Evolutionary conservation across 1,284 basidiomycete genomes (phyloP).

Genomic region (Sporisorium iseilematis-ciliati): DNA sequence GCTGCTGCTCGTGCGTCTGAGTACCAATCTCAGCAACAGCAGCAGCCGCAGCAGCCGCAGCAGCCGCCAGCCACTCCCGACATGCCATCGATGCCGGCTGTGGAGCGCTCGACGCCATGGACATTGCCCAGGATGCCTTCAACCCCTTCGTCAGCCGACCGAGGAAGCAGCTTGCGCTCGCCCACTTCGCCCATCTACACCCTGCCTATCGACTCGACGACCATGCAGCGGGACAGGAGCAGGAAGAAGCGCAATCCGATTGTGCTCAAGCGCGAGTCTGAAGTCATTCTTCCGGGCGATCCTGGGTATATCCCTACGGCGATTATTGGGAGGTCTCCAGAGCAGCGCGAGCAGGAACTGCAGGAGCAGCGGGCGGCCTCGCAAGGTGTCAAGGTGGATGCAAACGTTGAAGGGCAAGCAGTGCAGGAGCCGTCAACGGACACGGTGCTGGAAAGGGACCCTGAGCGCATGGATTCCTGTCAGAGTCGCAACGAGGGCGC

Average conservation of each 20-base stretch:
- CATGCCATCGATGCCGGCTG: slow-evolving; percentile 12
- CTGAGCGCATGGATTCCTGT: slow-evolving; percentile 15
- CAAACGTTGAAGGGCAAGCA: not conserved
- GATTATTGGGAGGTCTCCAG: slow-evolving; percentile 22
- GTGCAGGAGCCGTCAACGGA: slow-evolving; percentile 10
- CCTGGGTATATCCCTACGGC: slow-evolving; percentile 26
- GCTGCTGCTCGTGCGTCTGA: slow-evolving; percentile 15
- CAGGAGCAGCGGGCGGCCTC: slow-evolving; percentile 2
- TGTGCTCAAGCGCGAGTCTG: slow-evolving; percentile 48
- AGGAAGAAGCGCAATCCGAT: slow-evolving; percentile 45
- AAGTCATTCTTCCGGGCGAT: slow-evolving; percentile 41
- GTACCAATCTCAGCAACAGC: not conserved
- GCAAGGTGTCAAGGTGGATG: not conserved
- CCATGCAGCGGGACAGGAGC: slow-evolving; percentile 21
- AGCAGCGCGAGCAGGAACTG: slow-evolving; percentile 18
- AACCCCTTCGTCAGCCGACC: slow-evolving; percentile 12
- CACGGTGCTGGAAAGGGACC: slow-evolving; percentile 3
- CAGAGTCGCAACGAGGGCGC: slow-evolving; percentile 3
- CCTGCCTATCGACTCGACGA: slow-evolving; percentile 46
- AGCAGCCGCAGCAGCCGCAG: not conserved
- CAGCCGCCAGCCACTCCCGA: slow-evolving; percentile 18
- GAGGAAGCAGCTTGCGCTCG: slow-evolving; percentile 32
- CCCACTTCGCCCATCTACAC: slow-evolving; percentile 30
- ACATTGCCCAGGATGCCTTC: slow-evolving; percentile 29
- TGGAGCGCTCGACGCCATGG: slow-evolving; percentile 27